Evolutionary conservation across 257 asterid species (phyloP).

Genomic region (Forsythia suspensa): DNA sequence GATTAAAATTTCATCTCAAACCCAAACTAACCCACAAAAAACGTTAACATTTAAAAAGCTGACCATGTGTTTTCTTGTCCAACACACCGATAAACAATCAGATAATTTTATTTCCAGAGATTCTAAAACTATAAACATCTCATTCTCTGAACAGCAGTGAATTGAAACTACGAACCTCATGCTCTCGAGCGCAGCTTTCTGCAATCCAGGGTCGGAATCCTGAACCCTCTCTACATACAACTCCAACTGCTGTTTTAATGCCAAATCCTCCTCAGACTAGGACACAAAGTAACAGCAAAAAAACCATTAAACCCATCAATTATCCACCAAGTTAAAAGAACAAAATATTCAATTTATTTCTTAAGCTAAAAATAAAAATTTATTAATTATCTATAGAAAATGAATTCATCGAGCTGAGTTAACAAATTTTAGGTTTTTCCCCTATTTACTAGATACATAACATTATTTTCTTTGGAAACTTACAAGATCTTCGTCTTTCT

Average conservation of each 20-base stretch:
- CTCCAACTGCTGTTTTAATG: slow-evolving; percentile 88
- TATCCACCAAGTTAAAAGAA: neutral
- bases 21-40: neutral
- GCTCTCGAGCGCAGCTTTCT: slow-evolving; percentile 85
- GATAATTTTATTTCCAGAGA: neutral
- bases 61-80: neutral
- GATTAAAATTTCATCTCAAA: neutral
- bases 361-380: neutral
- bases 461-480: slow-evolving; percentile 27
- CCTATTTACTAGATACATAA: neutral
- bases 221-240: slow-evolving; percentile 89
- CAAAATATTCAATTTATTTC: neutral
- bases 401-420: neutral
- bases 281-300: slow-evolving; percentile 12
- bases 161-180: slow-evolving; percentile 58
- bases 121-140: neutral
- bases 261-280: slow-evolving; percentile 95
- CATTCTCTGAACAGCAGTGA: neutral
- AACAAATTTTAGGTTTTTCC: neutral
- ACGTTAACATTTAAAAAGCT: neutral
- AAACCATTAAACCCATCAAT: slow-evolving; percentile 9
- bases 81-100: neutral
- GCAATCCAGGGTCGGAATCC: slow-evolving; percentile 83
- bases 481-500: slow-evolving; percentile 96
- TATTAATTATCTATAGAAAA: neutral